Percentiles rank a stretch among this genome's conserved stretches.
Conservation (phyloP, 169 alveolate species). For the Cystoisospora suis region DNA sequence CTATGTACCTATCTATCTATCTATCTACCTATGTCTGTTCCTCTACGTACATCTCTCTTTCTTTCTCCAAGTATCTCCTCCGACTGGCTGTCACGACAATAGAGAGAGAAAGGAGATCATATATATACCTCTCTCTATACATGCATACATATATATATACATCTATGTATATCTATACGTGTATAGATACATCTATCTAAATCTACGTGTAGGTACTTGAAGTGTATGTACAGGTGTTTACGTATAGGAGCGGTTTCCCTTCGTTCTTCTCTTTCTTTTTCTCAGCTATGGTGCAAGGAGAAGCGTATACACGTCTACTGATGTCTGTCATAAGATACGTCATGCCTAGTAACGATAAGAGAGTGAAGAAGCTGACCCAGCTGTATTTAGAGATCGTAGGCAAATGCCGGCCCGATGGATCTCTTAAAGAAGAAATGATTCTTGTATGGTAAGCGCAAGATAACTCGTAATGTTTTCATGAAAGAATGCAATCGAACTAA, state of each 20-base stretch:
- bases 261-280: not conserved
- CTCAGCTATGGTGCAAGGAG: constrained; percentile 47
- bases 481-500: not conserved
- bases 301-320: constrained; percentile 36
- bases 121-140: too few species aligned
- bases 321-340: constrained; percentile 55
- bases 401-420: constrained; percentile 90
- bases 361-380: constrained; percentile 88
- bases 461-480: not conserved
- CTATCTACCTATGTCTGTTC: not conserved
- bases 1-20: not conserved
- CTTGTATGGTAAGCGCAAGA: constrained; percentile 87
- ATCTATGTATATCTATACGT: not conserved
- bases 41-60: not conserved
- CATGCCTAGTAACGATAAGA: constrained; percentile 65
- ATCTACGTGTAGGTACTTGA: not conserved
- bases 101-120: too few species aligned
- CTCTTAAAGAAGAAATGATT: constrained; percentile 92
- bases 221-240: not conserved
- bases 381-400: constrained; percentile 92
- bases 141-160: not conserved
- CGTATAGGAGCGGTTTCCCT: not conserved
- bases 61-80: not conserved
- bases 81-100: too few species aligned
- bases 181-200: too few species aligned